phyloP scores from a whole-genome alignment of 1,284 basidiomycete genomes.

The Neotropicomus parvogracilis region DNA sequence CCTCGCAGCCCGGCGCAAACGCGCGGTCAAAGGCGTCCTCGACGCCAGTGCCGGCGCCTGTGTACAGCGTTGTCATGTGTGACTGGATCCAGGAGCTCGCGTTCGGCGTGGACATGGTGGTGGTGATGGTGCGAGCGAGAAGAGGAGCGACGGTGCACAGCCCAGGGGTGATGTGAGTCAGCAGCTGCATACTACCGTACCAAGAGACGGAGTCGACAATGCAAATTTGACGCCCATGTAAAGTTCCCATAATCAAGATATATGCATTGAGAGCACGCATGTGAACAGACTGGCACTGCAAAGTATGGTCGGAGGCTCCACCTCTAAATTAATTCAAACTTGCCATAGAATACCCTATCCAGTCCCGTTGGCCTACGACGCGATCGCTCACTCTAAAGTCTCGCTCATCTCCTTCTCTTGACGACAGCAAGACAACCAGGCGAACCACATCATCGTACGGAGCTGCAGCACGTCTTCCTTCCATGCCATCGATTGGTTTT shows the following conservation, averaged over 20 bases:
- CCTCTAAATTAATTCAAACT: conserved; percentile 26
- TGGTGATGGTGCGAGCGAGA: neutral
- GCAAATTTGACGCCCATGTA: too few relatives aligned
- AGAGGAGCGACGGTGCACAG: neutral
- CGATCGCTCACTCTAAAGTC: conserved; percentile 18
- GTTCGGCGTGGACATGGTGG: conserved; percentile 1
- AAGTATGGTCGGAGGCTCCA: conserved; percentile 27
- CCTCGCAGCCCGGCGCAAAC: conserved; percentile 35
- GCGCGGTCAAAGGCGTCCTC: conserved; percentile 26
- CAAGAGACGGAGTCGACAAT: too few relatives aligned
- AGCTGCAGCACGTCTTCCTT: conserved; percentile 93
- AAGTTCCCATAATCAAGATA: too few relatives aligned
- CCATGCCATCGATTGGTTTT: conserved; percentile 85
- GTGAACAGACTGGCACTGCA: conserved; percentile 28
- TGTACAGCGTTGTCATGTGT: conserved; percentile 29
- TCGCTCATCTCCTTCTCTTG: conserved; percentile 46
- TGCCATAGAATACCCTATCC: conserved; percentile 27
- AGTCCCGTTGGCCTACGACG: conserved; percentile 24
- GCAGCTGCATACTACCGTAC: too few relatives aligned
- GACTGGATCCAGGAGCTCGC: conserved; percentile 27
- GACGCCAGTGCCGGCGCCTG: conserved; percentile 18
- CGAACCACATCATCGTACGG: conserved; percentile 90
- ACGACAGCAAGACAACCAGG: conserved; percentile 68
- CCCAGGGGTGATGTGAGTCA: conserved; percentile 3
- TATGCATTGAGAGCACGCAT: conserved; percentile 22